Evolutionary conservation across 129 eudicot genomes (phyloP).

Genomic region (Centella asiatica): DNA sequence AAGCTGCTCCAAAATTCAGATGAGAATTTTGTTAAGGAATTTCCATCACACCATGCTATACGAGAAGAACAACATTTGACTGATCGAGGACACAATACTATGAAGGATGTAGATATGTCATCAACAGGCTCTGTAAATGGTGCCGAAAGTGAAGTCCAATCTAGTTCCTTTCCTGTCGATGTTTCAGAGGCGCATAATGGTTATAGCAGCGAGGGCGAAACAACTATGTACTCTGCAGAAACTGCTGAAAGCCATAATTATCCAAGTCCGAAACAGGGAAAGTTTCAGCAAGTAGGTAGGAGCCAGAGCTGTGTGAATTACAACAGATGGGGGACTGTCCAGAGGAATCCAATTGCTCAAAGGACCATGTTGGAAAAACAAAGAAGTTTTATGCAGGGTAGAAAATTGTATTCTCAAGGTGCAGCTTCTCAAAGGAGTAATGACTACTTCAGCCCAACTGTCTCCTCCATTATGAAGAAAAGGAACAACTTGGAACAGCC

Average conservation of each 20-base stretch:
- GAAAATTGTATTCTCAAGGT: constrained; percentile 78
- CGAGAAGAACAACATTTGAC: constrained; percentile 18
- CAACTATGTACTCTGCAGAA: constrained; percentile 93
- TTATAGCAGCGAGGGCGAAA: constrained; percentile 85
- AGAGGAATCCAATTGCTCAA: constrained; percentile 55
- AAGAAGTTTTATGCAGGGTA: constrained; percentile 60
- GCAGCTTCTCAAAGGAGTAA: constrained; percentile 75
- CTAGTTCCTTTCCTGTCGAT: constrained; percentile 39
- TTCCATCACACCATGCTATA: constrained; percentile 4
- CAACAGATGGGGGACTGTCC: constrained; percentile 81
- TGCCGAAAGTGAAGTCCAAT: constrained; percentile 41
- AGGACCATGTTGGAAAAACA: constrained; percentile 54
- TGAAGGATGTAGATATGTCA: constrained; percentile 36
- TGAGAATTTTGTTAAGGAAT: constrained; percentile 18
- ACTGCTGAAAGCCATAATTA: constrained; percentile 91
- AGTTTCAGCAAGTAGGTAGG: constrained; percentile 71
- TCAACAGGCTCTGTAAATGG: constrained; percentile 52
- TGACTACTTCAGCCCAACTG: constrained; percentile 85
- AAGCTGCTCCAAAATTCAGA: constrained; percentile 14
- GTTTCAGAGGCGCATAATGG: constrained; percentile 37
- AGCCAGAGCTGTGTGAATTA: constrained; percentile 91
- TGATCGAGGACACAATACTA: constrained; percentile 19
- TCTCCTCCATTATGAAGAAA: constrained; percentile 89
- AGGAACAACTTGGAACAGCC: constrained; percentile 60
- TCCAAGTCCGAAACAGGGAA: constrained; percentile 63